Conservation (phyloP, 768 basidiomycete species). For the Amanita inopinata region DNA sequence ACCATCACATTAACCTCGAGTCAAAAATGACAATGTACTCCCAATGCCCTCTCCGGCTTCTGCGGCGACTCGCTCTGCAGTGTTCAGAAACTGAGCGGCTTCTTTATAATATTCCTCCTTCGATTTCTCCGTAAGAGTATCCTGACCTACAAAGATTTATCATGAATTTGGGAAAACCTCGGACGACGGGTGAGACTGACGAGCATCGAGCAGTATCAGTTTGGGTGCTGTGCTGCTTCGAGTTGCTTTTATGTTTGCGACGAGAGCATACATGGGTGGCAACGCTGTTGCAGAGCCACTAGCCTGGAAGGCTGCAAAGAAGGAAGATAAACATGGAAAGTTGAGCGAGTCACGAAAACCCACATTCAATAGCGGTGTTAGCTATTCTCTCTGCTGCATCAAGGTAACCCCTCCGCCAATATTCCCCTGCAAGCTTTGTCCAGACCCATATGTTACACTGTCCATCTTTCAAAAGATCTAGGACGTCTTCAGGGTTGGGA, state of each 20-base stretch:
- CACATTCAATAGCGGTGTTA: slow-evolving; percentile 55
- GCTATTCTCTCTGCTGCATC: slow-evolving; percentile 74
- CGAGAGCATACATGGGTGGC: slow-evolving; percentile 67
- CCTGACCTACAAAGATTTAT: slow-evolving; percentile 40
- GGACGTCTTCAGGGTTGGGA: slow-evolving; percentile 64
- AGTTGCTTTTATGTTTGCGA: slow-evolving; percentile 80
- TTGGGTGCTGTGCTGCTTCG: slow-evolving; percentile 82
- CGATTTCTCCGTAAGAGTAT: slow-evolving; percentile 48
- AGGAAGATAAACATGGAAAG: slow-evolving; percentile 11
- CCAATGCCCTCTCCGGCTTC: slow-evolving; percentile 52
- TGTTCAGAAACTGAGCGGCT: slow-evolving; percentile 61
- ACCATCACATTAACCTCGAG: slow-evolving; percentile 43
- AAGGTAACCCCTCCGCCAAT: slow-evolving; percentile 71
- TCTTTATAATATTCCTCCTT: slow-evolving; percentile 65
- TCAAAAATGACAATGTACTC: slow-evolving; percentile 51
- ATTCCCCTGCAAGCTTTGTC: slow-evolving; percentile 80
- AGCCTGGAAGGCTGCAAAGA: slow-evolving; percentile 36
- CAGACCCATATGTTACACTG: slow-evolving; percentile 67
- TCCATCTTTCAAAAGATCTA: slow-evolving; percentile 63
- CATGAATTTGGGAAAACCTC: slow-evolving; percentile 6
- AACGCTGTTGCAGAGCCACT: slow-evolving; percentile 42
- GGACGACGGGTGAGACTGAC: slow-evolving; percentile 39
- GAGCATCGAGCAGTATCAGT: slow-evolving; percentile 56
- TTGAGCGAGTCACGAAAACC: slow-evolving; percentile 16
- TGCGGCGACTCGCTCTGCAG: slow-evolving; percentile 40